A percentile compares a stretch with the other conserved stretches of the same genome.
These are phyloP conservation scores for Mycena capillaripes DNA, from an alignment of 768 basidiomycete species.

Conservation along the genomic window DNA sequence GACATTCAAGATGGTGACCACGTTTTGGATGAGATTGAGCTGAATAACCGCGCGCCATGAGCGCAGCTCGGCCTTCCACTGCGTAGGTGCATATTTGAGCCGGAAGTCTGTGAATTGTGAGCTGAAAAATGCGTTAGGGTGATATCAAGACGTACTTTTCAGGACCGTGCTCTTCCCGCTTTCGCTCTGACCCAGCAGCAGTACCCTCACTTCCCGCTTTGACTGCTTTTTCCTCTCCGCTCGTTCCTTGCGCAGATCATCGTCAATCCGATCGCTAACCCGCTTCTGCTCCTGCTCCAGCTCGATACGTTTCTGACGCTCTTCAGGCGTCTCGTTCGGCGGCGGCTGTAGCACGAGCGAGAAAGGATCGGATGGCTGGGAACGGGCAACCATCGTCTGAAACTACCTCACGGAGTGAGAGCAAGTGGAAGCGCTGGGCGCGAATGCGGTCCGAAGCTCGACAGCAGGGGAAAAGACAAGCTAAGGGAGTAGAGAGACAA, in stretches of 20 bases:
- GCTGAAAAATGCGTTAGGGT: not conserved
- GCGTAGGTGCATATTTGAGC: conserved; percentile 71
- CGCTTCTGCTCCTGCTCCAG: conserved; percentile 41
- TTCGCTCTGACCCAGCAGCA: conserved; percentile 73
- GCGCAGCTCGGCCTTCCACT: conserved; percentile 74
- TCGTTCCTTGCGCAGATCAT: conserved; percentile 31
- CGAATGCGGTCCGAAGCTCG: no score
- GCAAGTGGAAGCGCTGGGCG: no score
- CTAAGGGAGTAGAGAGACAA: no score
- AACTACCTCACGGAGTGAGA: not conserved
- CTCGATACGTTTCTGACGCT: conserved; percentile 46
- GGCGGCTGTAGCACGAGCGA: conserved; percentile 62
- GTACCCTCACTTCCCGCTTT: conserved; percentile 61
- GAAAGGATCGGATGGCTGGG: conserved; percentile 53
- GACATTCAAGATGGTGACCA: conserved; percentile 72
- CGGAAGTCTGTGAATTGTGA: conserved; percentile 68
- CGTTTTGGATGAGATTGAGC: conserved; percentile 80
- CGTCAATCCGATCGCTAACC: conserved; percentile 59
- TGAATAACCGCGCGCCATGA: conserved; percentile 85
- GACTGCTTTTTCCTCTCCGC: conserved; percentile 53
- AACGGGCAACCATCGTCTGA: conserved; percentile 22
- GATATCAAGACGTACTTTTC: not conserved
- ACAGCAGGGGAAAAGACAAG: no score
- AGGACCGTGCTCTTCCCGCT: conserved; percentile 34
- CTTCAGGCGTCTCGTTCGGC: conserved; percentile 61